Conservation (phyloP, 495 filamentous ascomycete species). For the Glarea lozoyensis region DNA sequence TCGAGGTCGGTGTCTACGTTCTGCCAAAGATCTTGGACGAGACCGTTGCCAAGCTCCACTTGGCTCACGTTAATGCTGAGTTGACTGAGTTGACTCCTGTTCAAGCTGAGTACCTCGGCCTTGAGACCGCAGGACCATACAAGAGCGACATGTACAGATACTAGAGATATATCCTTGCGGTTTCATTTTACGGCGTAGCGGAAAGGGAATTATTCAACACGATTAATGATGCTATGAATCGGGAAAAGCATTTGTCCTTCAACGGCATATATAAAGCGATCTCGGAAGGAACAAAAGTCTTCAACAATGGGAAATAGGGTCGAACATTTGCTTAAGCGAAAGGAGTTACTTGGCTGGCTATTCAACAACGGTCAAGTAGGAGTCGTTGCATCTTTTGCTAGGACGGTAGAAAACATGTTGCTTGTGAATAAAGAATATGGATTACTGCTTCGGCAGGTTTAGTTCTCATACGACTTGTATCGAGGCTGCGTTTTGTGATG, state of each 20-base stretch:
- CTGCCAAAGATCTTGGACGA: constrained; percentile 98
- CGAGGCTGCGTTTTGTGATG: no score
- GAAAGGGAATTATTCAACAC: constrained; percentile 45
- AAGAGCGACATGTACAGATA: constrained; percentile 68
- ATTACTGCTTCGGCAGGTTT: no score
- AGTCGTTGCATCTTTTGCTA: constrained; percentile 17
- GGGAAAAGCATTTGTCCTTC: constrained; percentile 48
- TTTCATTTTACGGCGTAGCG: constrained; percentile 10
- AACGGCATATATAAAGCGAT: constrained; percentile 38
- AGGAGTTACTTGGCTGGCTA: constrained; percentile 26
- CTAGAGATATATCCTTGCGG: constrained; percentile 24
- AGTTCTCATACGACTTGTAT: no score
- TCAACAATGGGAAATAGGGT: constrained; percentile 24
- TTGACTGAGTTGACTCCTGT: constrained; percentile 71
- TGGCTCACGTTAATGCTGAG: constrained; percentile 92
- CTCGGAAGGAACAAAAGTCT: constrained; percentile 14
- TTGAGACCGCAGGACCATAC: constrained; percentile 79
- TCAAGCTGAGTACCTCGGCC: constrained; percentile 90
- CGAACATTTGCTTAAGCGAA: constrained; percentile 19
- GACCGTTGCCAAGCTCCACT: constrained; percentile 89
- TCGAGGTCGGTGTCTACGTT: constrained; percentile 87
- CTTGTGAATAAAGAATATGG: no score
- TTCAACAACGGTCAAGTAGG: constrained; percentile 30
- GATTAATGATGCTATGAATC: constrained; percentile 53
- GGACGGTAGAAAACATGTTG: no score